phyloP scores from a whole-genome alignment of 176 grass and related monocot species.

The Bromus sterilis region DNA sequence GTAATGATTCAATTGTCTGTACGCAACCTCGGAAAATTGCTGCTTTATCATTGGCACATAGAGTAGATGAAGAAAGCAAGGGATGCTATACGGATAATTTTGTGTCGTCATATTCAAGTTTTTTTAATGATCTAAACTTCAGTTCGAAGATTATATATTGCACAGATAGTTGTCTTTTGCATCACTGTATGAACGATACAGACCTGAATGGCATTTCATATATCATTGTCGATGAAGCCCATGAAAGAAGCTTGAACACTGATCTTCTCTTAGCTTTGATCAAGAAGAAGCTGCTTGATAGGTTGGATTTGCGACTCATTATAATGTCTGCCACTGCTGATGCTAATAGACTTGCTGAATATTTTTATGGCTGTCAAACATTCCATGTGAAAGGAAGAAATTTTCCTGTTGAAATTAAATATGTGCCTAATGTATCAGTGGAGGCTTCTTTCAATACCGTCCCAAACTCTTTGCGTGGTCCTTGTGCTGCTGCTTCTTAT shows the following conservation, averaged over 20 bases:
- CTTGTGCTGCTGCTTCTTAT: slow-evolving; percentile 52
- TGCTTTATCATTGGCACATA: slow-evolving; percentile 60
- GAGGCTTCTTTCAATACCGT: slow-evolving; percentile 21
- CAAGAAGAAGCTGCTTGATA: slow-evolving; percentile 68
- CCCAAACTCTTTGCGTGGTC: slow-evolving; percentile 7
- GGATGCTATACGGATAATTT: slow-evolving; percentile 53
- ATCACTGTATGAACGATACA: slow-evolving; percentile 57
- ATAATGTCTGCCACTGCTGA: slow-evolving; percentile 97
- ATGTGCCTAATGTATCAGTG: slow-evolving; percentile 48
- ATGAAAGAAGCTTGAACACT: slow-evolving; percentile 96
- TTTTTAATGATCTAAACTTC: slow-evolving; percentile 41
- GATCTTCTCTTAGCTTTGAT: slow-evolving; percentile 89
- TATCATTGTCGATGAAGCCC: slow-evolving; percentile 89
- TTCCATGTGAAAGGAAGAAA: slow-evolving; percentile 62
- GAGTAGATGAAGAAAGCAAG: slow-evolving; percentile 70
- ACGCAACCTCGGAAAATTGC: slow-evolving; percentile 95
- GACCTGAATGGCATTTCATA: slow-evolving; percentile 55
- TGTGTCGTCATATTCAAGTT: slow-evolving; percentile 54
- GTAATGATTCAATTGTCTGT: slow-evolving; percentile 60
- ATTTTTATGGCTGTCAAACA: slow-evolving; percentile 66
- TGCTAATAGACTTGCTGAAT: slow-evolving; percentile 69
- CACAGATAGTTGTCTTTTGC: slow-evolving; percentile 79
- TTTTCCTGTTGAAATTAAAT: slow-evolving; percentile 93
- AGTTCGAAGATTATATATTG: slow-evolving; percentile 62
- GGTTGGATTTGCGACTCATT: slow-evolving; percentile 70